Evolutionary conservation across 257 asterid genomes (phyloP), one percentile per base, ranked within the genome.

Genomic region (Thymus mandschuricus): DNA sequence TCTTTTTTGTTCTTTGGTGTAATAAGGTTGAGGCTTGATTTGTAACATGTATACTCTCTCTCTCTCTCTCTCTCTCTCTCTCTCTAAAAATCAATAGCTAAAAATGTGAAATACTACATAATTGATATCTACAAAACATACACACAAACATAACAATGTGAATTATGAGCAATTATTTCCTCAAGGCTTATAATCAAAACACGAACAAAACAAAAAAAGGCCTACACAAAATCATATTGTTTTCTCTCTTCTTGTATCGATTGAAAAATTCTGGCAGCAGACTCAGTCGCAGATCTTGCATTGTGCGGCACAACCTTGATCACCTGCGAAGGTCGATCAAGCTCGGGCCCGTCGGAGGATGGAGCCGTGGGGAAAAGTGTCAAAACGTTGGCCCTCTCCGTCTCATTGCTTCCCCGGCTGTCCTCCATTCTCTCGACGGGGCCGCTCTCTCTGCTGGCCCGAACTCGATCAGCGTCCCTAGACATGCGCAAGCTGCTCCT

Each of bases 281-380:
- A 89, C 71, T 85, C 96, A 12, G 87, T 85, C 4, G 97, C 96
- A 38, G 88, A 83, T 64, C 77, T 80, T 40, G 91, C 84, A 71
- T 88, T 85, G 60, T 79, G 96, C 45, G 98, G 96, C 35, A 92
- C 89, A 48, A 86, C 97, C 81, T 64, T 86, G 78, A 91, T 91
- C 65, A 84, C 96, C 57, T 63, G 83, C 9, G 84, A 43, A 8
- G 84, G 81, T 8, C 63, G 73, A 56, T 76, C 74, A 3, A 60
- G 58, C 69, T 69, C 63, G 3, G 70, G 74, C 56, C 74, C 55
- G 59, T 75, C 75, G 1, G 15, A 41, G 11, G 71, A 62, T 1
- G 87, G 86, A 67, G 88, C 75, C 6, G 78, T 72, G 48, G 96
- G 95, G 58, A 89, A 86, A 65, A 91, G 92, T 41, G 80, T 76